phyloP scores from a whole-genome alignment of 345 rosid genomes.

The Eucalyptus urophylla region DNA sequence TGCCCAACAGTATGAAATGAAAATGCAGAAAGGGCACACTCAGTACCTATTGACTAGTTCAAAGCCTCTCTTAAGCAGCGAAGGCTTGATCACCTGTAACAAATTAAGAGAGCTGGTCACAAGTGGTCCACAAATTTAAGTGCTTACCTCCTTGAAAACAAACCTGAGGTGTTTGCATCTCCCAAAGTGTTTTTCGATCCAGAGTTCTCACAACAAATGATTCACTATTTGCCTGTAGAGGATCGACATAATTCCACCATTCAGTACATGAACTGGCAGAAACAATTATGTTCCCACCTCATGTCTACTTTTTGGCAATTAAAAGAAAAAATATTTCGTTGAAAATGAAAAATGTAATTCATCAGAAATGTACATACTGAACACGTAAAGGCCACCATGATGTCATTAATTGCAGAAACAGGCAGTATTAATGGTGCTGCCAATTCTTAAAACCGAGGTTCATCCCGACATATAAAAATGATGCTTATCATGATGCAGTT shows the following conservation, averaged over 20 bases:
- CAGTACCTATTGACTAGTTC: slow-evolving; percentile 78
- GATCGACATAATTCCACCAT: neutral
- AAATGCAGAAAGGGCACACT: neutral
- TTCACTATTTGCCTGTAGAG: slow-evolving; percentile 52
- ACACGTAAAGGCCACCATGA: neutral
- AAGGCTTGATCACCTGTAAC: slow-evolving; percentile 69
- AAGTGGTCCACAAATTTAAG: neutral
- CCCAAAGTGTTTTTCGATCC: slow-evolving; percentile 90
- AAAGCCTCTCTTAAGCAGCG: slow-evolving; percentile 70
- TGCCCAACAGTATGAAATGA: neutral
- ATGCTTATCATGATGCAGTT: neutral
- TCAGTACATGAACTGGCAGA: neutral
- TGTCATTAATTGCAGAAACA: neutral
- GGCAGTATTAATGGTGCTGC: neutral
- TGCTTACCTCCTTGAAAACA: neutral
- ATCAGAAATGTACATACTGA: neutral
- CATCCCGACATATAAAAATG: neutral
- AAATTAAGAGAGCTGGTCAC: neutral
- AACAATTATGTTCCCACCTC: neutral
- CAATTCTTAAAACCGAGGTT: neutral
- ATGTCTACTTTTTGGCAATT: neutral
- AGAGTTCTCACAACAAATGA: slow-evolving; percentile 82
- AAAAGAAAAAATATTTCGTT: neutral
- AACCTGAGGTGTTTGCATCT: slow-evolving; percentile 99
- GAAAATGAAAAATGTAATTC: neutral